A percentile compares a stretch with the other conserved stretches of the same genome.
Evolutionary conservation across 768 basidiomycete species (phyloP).

Genomic region (Leucocoprinus birnbaumii): DNA sequence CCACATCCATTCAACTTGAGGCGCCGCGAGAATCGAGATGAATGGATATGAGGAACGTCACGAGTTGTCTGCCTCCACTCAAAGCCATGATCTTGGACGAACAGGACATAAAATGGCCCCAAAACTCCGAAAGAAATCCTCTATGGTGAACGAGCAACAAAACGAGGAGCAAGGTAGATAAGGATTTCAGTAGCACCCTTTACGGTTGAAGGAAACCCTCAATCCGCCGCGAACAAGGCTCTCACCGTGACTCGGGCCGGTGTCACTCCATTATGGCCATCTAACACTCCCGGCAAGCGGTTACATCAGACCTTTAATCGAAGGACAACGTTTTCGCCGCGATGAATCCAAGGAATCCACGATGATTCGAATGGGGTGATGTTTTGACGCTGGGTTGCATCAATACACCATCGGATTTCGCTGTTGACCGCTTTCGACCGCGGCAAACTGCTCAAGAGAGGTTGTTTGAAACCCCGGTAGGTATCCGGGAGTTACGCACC

Average conservation of each 20-base stretch:
- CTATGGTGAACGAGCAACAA: background rate
- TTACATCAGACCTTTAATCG: background rate
- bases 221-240: background rate
- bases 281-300: background rate
- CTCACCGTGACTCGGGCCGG: slow-evolving; percentile 2
- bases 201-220: background rate
- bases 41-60: no score
- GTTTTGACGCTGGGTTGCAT: background rate
- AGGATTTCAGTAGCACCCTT: background rate
- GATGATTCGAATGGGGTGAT: background rate
- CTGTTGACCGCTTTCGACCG: background rate
- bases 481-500: background rate
- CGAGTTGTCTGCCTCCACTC: no score
- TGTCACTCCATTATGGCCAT: background rate
- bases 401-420: background rate
- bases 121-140: no score
- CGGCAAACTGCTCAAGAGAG: background rate
- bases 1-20: background rate
- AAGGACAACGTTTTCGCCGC: background rate
- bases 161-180: background rate
- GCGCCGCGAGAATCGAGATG: background rate
- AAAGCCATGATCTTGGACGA: no score
- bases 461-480: background rate
- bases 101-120: no score
- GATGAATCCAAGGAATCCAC: slow-evolving; percentile 10